phyloP scores from a whole-genome alignment of 2,329 filamentous ascomycete genomes.

The Nemania sp. region DNA sequence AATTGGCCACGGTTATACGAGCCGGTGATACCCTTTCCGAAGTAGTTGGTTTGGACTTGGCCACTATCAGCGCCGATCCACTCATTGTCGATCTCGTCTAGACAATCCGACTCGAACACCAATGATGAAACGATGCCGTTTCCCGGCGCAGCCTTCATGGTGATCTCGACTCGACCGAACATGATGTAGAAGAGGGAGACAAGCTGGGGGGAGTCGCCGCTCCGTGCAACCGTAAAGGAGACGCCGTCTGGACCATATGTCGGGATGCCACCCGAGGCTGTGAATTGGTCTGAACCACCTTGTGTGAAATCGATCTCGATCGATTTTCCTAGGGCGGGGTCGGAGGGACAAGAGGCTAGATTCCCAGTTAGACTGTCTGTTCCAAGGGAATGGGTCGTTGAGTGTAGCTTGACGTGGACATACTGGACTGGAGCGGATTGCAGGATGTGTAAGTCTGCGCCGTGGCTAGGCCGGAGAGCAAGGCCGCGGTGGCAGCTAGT shows the following conservation, averaged over 20 bases:
- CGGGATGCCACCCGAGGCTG: constrained; percentile 66
- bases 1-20: constrained; percentile 88
- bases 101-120: constrained; percentile 85
- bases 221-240: constrained; percentile 75
- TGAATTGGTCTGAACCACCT: constrained; percentile 79
- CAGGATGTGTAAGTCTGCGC: constrained; percentile 41
- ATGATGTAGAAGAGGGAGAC: constrained; percentile 97
- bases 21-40: constrained; percentile 85
- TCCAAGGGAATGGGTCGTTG: neutral
- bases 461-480: constrained; percentile 30
- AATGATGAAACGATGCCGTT: constrained; percentile 91
- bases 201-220: constrained; percentile 85
- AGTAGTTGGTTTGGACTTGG: constrained; percentile 96
- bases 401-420: constrained; percentile 15
- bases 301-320: constrained; percentile 82
- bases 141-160: constrained; percentile 83
- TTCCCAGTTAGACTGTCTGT: constrained; percentile 24
- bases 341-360: constrained; percentile 70
- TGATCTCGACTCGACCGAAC: constrained; percentile 90
- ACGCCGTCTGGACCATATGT: constrained; percentile 78
- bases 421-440: constrained; percentile 40
- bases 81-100: constrained; percentile 98
- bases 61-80: constrained; percentile 80
- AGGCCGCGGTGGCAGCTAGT: constrained; percentile 25
- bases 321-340: constrained; percentile 82